phyloP scores from a whole-genome alignment of 2,329 filamentous ascomycete genomes.

The Colletotrichum abscissum region DNA sequence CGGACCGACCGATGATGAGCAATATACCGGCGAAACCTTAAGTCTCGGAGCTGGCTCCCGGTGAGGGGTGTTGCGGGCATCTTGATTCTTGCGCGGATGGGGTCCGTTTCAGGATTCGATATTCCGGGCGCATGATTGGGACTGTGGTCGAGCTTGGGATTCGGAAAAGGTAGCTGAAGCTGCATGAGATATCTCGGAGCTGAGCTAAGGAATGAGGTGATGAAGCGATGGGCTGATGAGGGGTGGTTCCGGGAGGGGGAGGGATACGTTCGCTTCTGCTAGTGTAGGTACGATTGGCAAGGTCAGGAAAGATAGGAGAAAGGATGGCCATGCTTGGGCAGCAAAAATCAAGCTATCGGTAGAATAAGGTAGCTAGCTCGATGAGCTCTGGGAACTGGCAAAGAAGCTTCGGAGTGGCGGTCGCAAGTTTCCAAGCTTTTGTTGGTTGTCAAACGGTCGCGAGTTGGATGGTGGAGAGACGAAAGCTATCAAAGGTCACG shows the following conservation, averaged over 20 bases:
- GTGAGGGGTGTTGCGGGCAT: background rate
- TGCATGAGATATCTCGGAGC: conserved; percentile 10
- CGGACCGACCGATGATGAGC: conserved; percentile 32
- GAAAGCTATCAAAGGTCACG: background rate
- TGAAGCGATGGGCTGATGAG: background rate
- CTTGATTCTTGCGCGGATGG: conserved; percentile 4
- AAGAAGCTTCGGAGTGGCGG: background rate
- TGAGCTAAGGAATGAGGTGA: conserved; percentile 6
- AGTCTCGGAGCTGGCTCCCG: conserved; percentile 1
- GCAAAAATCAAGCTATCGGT: background rate
- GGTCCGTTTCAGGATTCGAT: conserved; percentile 25
- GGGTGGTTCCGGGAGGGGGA: no score
- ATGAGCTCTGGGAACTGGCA: background rate
- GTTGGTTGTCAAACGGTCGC: background rate
- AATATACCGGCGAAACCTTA: conserved; percentile 24
- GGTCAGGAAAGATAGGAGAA: background rate
- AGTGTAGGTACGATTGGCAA: background rate
- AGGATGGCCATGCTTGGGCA: background rate
- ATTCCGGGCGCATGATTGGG: background rate
- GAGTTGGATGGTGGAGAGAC: background rate
- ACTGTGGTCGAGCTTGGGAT: background rate
- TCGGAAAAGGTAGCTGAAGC: background rate
- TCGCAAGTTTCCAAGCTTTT: background rate
- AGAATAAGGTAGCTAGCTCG: background rate
- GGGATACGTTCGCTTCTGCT: background rate